Conservation (phyloP, 805 yeast genomes). For the Kodamaea kaohsiungensis region DNA sequence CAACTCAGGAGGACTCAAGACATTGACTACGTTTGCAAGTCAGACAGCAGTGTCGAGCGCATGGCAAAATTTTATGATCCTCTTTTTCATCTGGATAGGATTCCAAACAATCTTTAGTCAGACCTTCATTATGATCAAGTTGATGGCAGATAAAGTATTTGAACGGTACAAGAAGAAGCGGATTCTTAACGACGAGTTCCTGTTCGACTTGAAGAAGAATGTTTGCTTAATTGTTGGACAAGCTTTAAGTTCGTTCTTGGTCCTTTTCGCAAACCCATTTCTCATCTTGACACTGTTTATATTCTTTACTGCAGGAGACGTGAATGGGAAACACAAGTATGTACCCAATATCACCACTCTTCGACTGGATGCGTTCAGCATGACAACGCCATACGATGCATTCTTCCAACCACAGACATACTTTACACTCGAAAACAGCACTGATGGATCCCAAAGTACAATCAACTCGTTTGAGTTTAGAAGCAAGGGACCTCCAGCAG, state of each 20-base stretch:
- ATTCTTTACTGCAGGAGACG: constrained; percentile 24
- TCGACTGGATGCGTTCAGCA: constrained; percentile 24
- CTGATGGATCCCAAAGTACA: background rate
- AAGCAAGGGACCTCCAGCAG: constrained; percentile 2
- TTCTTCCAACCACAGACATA: constrained; percentile 17
- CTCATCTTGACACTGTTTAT: constrained; percentile 40
- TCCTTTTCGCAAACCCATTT: constrained; percentile 44
- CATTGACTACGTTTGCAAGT: constrained; percentile 33
- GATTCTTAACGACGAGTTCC: constrained; percentile 9
- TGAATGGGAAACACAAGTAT: constrained; percentile 13
- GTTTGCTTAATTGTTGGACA: constrained; percentile 33
- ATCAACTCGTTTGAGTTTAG: constrained; percentile 8
- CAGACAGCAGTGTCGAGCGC: constrained; percentile 23
- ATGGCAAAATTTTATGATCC: constrained; percentile 48
- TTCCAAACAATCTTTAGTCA: constrained; percentile 16
- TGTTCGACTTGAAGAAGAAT: constrained; percentile 20
- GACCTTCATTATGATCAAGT: constrained; percentile 3
- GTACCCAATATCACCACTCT: constrained; percentile 16
- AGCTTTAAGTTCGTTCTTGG: constrained; percentile 30
- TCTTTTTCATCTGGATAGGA: constrained; percentile 28
- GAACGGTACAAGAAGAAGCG: constrained; percentile 1
- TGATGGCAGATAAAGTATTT: constrained; percentile 3
- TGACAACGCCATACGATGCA: constrained; percentile 25
- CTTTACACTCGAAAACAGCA: background rate
- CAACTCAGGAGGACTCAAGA: constrained; percentile 41